Evolutionary conservation across 83 land plant genomes (phyloP).

Genomic region (Picea abies): DNA sequence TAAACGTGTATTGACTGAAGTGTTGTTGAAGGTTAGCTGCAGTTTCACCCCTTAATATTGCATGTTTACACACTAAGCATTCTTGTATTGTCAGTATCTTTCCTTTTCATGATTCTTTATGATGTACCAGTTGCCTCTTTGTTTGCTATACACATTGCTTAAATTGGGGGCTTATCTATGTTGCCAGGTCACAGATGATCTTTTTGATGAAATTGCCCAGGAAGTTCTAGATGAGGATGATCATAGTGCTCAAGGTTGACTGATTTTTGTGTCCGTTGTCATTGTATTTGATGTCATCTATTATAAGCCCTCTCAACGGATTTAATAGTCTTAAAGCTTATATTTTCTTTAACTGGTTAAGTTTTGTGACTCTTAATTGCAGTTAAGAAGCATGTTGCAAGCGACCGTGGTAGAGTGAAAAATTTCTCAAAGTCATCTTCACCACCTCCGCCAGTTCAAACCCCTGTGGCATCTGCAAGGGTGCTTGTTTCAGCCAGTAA

Average conservation of each 20-base stretch:
- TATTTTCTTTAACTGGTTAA: background rate
- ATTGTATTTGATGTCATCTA: background rate
- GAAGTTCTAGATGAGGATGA: constrained; percentile 87
- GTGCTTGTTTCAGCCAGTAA: constrained; percentile 52
- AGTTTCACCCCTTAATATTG: background rate
- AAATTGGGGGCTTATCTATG: background rate
- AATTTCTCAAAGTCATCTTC: constrained; percentile 21
- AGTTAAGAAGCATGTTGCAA: constrained; percentile 15
- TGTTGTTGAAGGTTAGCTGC: constrained; percentile 82
- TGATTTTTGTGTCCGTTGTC: background rate
- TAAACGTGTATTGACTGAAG: constrained; percentile 93
- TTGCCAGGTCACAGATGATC: constrained; percentile 88
- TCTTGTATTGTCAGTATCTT: background rate
- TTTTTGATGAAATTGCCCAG: constrained; percentile 95
- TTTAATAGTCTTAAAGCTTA: background rate
- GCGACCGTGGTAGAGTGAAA: background rate
- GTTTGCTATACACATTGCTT: background rate
- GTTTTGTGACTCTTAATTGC: background rate
- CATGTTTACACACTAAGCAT: background rate
- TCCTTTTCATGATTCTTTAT: constrained; percentile 1
- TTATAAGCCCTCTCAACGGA: background rate
- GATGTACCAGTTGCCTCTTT: background rate
- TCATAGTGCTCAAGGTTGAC: constrained; percentile 39
- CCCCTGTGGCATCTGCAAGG: constrained; percentile 50
- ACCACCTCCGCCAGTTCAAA: constrained; percentile 30